phyloP scores from a whole-genome alignment of 352 stramenopile genomes.

The Globisporangium spiculum region DNA sequence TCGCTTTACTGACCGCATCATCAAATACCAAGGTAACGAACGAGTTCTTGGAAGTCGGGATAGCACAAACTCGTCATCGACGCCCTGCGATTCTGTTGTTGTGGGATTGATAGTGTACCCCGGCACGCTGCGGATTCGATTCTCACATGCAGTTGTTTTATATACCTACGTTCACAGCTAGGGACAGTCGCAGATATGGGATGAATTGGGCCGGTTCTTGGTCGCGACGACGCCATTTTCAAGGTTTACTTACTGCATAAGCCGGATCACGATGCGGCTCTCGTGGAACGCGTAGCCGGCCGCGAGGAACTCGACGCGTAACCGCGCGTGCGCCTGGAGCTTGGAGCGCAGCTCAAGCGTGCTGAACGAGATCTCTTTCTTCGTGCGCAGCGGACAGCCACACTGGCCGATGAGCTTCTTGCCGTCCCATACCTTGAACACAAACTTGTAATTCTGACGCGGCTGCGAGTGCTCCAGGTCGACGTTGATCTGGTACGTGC shows the following conservation, averaged over 20 bases:
- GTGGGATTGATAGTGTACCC: too few species aligned
- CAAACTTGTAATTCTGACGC: constrained; percentile 26
- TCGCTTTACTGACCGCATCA: too few species aligned
- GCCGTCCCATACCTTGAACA: constrained; percentile 39
- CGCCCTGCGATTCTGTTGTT: too few species aligned
- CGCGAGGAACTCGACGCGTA: constrained; percentile 40
- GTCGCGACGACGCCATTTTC: not conserved
- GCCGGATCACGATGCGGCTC: constrained; percentile 35
- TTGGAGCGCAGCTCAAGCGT: constrained; percentile 32
- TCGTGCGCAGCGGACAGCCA: constrained; percentile 26
- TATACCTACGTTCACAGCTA: not conserved
- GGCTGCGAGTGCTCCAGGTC: constrained; percentile 32
- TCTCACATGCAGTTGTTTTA: not conserved
- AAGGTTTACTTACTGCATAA: constrained; percentile 17
- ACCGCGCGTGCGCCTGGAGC: constrained; percentile 28
- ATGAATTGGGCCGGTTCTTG: not conserved
- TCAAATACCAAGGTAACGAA: too few species aligned
- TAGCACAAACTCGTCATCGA: too few species aligned
- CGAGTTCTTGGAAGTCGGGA: too few species aligned
- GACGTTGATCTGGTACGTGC: constrained; percentile 42
- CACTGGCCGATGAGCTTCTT: constrained; percentile 42
- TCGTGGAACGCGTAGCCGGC: constrained; percentile 45
- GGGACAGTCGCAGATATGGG: not conserved
- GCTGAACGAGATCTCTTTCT: constrained; percentile 32
- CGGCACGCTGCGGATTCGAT: too few species aligned